Evolutionary conservation across 805 yeast genomes (phyloP), one percentile per base, ranked within the genome.

Genomic region (Saturnispora diversa): DNA sequence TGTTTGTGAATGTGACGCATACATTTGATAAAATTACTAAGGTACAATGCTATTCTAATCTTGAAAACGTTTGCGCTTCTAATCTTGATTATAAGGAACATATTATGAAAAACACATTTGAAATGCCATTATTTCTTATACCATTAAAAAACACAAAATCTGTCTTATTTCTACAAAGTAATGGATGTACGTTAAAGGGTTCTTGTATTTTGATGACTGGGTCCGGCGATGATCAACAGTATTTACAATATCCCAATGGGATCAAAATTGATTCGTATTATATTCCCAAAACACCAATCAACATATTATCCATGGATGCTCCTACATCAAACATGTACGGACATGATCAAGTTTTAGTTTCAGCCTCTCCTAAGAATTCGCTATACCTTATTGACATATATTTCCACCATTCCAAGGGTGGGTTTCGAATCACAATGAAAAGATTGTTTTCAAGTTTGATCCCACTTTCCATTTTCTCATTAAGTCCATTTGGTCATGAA

Each of bases 291-390:
- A 26, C 33, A 5, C 41, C 29, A 7, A 46, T 60, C 4, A 44
- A 49, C 4, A 42, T 50, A 28, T 37, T 45, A 7, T 42, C 42
- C 2, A 37, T 43, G 8, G 48, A 46, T 6, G 54, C 54, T 19
- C 47, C 50, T 25, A 32, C 47, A 21, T 44, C 49, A 24, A 39
- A 45, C 1, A 40, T 46, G 7, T 35, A 40, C 10, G 42, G 25
- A n/a, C 40, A 44, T 16, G 63, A 60, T 40, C 65, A 60, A 41
- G 42, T 60, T 0, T 44, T 60, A 4, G 31, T 60, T 7, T 53
- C 62, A 1, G 45, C 50, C 5, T 35, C 50, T 2, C 30, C 34
- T 6, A 26, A 28, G 9, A 40, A 46, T 4, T 38, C 54, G 1
- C 35, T 60, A 37, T 54, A 53, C 49, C 38, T 54, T 4, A 26